A percentile compares a stretch with the other conserved stretches of the same genome.
Conservation (phyloP, 768 basidiomycete genomes). For the Suillus americanus region DNA sequence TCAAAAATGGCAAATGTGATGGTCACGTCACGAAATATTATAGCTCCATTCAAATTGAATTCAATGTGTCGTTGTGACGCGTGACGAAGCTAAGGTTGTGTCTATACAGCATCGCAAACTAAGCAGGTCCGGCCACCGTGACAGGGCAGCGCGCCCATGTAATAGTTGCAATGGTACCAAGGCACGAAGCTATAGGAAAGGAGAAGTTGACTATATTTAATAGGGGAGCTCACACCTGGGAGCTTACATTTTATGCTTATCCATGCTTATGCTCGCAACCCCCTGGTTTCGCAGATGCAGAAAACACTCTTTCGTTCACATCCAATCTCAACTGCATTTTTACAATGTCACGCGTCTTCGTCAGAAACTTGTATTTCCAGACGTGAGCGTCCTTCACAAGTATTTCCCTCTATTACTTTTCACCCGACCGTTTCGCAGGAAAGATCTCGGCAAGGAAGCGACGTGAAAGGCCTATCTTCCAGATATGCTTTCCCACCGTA, state of each 20-base stretch:
- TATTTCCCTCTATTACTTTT: not conserved
- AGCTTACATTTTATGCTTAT: too few relatives aligned
- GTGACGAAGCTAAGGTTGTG: not conserved
- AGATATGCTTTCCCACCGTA: not conserved
- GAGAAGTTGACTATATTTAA: too few relatives aligned
- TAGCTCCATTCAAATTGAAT: too few relatives aligned
- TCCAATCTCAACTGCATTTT: not conserved
- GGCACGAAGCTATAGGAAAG: not conserved
- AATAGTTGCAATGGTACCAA: not conserved
- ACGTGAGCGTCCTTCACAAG: not conserved
- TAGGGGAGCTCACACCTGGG: too few relatives aligned
- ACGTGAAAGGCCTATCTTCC: not conserved
- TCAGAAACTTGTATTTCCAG: constrained; percentile 2
- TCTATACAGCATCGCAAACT: not conserved
- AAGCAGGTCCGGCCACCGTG: not conserved
- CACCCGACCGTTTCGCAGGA: not conserved
- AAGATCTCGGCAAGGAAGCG: not conserved
- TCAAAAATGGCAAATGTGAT: too few relatives aligned
- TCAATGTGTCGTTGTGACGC: too few relatives aligned
- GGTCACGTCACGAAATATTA: too few relatives aligned
- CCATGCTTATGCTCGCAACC: too few relatives aligned
- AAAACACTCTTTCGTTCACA: too few relatives aligned
- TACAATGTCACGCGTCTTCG: not conserved
- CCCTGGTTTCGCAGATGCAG: too few relatives aligned
- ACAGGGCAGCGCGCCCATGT: not conserved